Percentiles rank a stretch among this genome's conserved stretches.
Evolutionary conservation across 768 basidiomycete genomes (phyloP).

Genomic region (Calocybe gangraenosa): DNA sequence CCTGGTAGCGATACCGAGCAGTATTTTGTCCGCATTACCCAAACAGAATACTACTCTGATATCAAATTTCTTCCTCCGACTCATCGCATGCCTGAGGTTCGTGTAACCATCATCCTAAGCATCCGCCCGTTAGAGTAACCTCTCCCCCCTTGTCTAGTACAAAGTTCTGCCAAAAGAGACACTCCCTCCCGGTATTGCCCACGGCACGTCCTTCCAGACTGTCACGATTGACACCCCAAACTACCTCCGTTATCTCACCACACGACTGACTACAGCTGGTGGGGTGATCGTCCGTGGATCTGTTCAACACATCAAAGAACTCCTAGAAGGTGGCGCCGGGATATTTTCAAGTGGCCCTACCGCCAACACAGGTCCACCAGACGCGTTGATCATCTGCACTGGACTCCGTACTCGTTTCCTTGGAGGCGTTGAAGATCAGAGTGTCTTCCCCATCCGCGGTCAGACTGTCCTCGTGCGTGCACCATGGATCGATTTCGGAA

Average conservation of each 20-base stretch:
- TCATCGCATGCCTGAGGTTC: conserved; percentile 53
- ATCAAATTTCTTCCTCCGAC: conserved; percentile 34
- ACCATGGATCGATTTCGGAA: conserved; percentile 58
- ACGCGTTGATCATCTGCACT: conserved; percentile 65
- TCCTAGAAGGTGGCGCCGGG: conserved; percentile 57
- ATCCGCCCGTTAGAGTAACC: not conserved
- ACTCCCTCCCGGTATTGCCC: conserved; percentile 29
- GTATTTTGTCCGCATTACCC: conserved; percentile 59
- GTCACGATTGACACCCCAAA: conserved; percentile 66
- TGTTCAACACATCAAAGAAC: conserved; percentile 66
- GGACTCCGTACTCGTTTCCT: conserved; percentile 74
- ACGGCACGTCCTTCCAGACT: conserved; percentile 60
- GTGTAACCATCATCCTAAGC: conserved; percentile 12
- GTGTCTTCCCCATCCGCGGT: conserved; percentile 74
- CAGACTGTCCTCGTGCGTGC: conserved; percentile 78
- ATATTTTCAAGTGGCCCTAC: conserved; percentile 25
- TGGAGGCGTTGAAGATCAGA: conserved; percentile 77
- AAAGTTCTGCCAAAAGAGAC: conserved; percentile 26
- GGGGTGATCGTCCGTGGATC: conserved; percentile 55
- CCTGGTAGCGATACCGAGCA: conserved; percentile 51
- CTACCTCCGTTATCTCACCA: conserved; percentile 69
- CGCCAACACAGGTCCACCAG: conserved; percentile 19
- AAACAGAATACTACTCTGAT: conserved; percentile 56
- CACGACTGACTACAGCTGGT: conserved; percentile 60
- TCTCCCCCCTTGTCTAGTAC: conserved; percentile 34